Base-by-base conservation (phyloP, 139 green algal species). In the Eudorina sp. region DNA sequence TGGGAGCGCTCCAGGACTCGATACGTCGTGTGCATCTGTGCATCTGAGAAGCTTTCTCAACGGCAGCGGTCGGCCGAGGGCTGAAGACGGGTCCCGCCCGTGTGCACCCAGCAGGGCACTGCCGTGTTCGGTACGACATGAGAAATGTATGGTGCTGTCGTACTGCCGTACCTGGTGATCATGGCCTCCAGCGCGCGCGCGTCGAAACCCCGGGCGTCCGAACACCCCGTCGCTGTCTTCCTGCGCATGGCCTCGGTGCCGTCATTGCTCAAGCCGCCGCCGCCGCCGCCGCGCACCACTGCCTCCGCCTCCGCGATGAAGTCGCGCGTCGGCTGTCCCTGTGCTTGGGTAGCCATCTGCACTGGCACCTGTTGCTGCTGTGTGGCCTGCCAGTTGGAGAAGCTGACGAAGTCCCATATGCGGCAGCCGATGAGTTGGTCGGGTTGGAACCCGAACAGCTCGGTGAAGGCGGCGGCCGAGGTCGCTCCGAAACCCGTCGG, bases 271-370 rank as follows among this genome's bases (percentile, higher is more conserved):
- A 27, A 8, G 31, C 31, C 31, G 31, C 38, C 2, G 14, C 31
- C 36, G 34, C 66, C 19, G 36, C 66, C 66, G 36, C 25, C 70
- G 1, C 29, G 23, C 27, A 79, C 34, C 19, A 79, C 7, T 23
- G 70, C 70, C 70, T 79, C 70, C 31, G 40, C 70, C 43, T 79
- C 70, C 8, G 70, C 70, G 13, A 79, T 36, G 29, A 79, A n/a
- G 25, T 76, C 68, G 19, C 31, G 68, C 11, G 31, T 27, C 68
- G 46, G 68, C 31, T 76, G 31, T 18, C 5, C 21, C 62, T 68
- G 14, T 68, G 58, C 58, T 31, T 27, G 27, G 58, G 58, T 68
- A 31, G n/a, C n/a, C n/a, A n/a, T n/a, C 38, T 76, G 68, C 18
- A 19, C 11, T 34, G 19, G 21, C 2, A 72, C 62, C 21, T 72